A percentile compares a stretch with the other conserved stretches of the same genome.
phyloP scores from a whole-genome alignment of 2,329 filamentous ascomycete species.

The Arthrobotrys entomopaga region DNA sequence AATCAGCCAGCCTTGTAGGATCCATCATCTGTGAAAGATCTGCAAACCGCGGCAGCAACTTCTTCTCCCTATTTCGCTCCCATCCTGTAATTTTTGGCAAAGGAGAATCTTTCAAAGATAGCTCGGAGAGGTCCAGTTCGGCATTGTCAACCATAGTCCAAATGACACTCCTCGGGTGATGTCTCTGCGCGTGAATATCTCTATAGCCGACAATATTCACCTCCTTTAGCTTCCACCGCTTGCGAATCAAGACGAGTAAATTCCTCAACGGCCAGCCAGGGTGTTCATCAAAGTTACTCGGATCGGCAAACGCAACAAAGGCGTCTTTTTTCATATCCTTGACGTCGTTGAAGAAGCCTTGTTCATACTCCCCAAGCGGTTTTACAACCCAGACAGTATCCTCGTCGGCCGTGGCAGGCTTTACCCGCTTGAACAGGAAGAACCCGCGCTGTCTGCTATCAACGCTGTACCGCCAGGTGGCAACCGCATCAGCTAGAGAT shows the following conservation, averaged over 20 bases:
- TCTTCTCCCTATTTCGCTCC: constrained; percentile 84
- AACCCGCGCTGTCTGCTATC: constrained; percentile 91
- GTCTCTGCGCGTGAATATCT: constrained; percentile 79
- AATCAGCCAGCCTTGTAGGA: constrained; percentile 81
- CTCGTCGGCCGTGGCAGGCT: constrained; percentile 59
- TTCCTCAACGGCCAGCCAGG: constrained; percentile 95
- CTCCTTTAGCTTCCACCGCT: constrained; percentile 79
- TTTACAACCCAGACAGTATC: constrained; percentile 76
- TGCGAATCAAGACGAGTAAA: constrained; percentile 82
- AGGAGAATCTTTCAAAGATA: constrained; percentile 53
- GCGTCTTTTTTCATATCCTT: constrained; percentile 72
- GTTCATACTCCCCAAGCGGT: constrained; percentile 80
- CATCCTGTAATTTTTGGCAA: constrained; percentile 95
- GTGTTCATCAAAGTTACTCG: constrained; percentile 86
- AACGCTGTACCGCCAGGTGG: constrained; percentile 85
- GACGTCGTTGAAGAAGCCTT: constrained; percentile 82
- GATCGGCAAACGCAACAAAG: constrained; percentile 88
- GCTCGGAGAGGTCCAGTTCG: constrained; percentile 61
- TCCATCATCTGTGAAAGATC: constrained; percentile 95
- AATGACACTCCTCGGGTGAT: constrained; percentile 84
- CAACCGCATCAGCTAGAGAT: constrained; percentile 80
- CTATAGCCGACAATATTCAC: constrained; percentile 90
- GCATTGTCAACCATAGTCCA: constrained; percentile 71
- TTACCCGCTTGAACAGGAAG: constrained; percentile 86
- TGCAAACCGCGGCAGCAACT: constrained; percentile 79